These are phyloP conservation scores for Adenanthera pavonina DNA, from an alignment of 306 rosid species.

Conservation along the genomic window DNA sequence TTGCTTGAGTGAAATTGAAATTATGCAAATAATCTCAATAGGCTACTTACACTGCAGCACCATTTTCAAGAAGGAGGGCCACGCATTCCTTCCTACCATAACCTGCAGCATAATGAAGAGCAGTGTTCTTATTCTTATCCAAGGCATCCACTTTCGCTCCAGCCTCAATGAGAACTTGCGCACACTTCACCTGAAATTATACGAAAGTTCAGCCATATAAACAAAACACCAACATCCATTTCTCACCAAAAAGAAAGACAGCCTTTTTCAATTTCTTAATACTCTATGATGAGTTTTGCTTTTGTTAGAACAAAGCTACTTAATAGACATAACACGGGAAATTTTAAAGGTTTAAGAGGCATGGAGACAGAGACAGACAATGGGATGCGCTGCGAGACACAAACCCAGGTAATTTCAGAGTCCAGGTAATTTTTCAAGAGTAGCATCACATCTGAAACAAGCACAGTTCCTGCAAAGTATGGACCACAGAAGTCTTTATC, in stretches of 20 bases:
- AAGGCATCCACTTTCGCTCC: constrained; percentile 95
- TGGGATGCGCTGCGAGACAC: neutral
- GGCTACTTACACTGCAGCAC: constrained; percentile 95
- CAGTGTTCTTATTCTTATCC: constrained; percentile 95
- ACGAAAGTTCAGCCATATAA: neutral
- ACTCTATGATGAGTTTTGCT: neutral
- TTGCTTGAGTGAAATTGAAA: neutral
- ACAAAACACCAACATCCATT: too few species aligned
- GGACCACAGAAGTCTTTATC: too few species aligned
- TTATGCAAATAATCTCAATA: neutral
- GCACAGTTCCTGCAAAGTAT: too few species aligned
- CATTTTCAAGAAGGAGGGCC: constrained; percentile 86
- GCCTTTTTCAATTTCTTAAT: constrained; percentile 1
- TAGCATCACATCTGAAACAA: too few species aligned
- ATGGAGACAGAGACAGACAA: neutral
- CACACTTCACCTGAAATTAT: constrained; percentile 84
- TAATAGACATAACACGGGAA: neutral
- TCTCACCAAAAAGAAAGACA: constrained; percentile 6
- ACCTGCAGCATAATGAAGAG: constrained; percentile 99
- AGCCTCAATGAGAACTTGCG: constrained; percentile 93
- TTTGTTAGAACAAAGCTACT: neutral
- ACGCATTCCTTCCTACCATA: constrained; percentile 98
- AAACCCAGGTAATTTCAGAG: neutral
- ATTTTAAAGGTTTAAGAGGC: neutral
- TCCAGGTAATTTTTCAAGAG: neutral